Percentiles rank a stretch among this genome's conserved stretches.
Evolutionary conservation across 1,284 basidiomycete species (phyloP).

Genomic region (Trichosporon inkin): DNA sequence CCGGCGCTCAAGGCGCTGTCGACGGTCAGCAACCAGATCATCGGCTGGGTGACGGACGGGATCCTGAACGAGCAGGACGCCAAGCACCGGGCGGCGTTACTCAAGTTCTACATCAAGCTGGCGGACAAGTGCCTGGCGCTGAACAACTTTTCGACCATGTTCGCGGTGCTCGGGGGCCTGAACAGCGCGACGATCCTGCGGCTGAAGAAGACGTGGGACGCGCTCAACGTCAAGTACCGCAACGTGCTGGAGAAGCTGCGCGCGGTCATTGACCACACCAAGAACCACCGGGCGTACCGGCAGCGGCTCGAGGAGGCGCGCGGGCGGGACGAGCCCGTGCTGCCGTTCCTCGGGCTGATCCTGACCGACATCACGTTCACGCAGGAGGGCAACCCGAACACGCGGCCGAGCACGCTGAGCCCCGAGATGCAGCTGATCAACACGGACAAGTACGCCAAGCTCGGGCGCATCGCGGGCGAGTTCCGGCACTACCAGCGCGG

Average conservation of each 20-base stretch:
- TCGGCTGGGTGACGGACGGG: constrained; percentile 90
- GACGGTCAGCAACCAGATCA: constrained; percentile 86
- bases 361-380: constrained; percentile 75
- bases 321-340: constrained; percentile 50
- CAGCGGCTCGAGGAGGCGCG: constrained; percentile 62
- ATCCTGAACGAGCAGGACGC: constrained; percentile 82
- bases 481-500: constrained; percentile 83
- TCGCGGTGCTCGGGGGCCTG: constrained; percentile 89
- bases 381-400: constrained; percentile 85
- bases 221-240: constrained; percentile 79
- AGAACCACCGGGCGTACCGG: constrained; percentile 66
- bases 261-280: constrained; percentile 81
- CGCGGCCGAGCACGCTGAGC: constrained; percentile 71
- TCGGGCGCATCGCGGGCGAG: constrained; percentile 83
- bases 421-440: constrained; percentile 81
- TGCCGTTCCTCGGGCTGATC: constrained; percentile 77
- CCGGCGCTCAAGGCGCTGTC: constrained; percentile 82
- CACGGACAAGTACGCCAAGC: constrained; percentile 90
- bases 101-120: constrained; percentile 89
- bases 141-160: constrained; percentile 94
- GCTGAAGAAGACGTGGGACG: constrained; percentile 88
- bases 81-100: constrained; percentile 69
- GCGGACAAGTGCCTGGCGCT: constrained; percentile 89
- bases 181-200: constrained; percentile 92
- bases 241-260: constrained; percentile 73